A percentile compares a stretch with the other conserved stretches of the same genome.
Evolutionary conservation across 495 filamentous ascomycete species (phyloP).

Genomic region (Trichoderma erinaceum): DNA sequence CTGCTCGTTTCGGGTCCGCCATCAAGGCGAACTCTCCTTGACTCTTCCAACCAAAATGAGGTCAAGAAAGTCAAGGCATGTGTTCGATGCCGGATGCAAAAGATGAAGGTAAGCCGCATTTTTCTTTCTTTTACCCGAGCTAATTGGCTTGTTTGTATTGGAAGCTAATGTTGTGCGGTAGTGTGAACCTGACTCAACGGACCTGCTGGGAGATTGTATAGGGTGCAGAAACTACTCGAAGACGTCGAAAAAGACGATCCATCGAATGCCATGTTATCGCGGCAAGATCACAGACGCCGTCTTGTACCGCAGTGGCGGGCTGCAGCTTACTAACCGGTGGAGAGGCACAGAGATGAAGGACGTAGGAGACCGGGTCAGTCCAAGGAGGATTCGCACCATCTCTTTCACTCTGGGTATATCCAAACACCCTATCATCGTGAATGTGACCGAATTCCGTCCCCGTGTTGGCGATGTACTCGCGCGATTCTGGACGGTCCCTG

Average conservation of each 20-base stretch:
- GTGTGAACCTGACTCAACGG: slow-evolving; percentile 27
- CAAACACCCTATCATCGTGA: slow-evolving; percentile 25
- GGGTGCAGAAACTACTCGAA: slow-evolving; percentile 31
- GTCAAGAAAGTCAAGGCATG: slow-evolving; percentile 37
- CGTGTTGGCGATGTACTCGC: slow-evolving; percentile 25
- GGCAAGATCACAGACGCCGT: slow-evolving; percentile 33
- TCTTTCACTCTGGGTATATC: slow-evolving; percentile 29
- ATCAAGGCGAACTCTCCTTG: background rate
- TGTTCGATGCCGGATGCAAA: slow-evolving; percentile 40
- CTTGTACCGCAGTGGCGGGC: slow-evolving; percentile 34
- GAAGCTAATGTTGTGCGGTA: slow-evolving; percentile 19
- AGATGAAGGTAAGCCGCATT: slow-evolving; percentile 31
- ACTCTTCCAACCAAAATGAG: slow-evolving; percentile 22
- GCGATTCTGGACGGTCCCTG: slow-evolving; percentile 26
- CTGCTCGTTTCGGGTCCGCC: background rate
- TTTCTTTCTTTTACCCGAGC: background rate
- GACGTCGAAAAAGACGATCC: slow-evolving; percentile 40
- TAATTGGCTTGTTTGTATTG: slow-evolving; percentile 13
- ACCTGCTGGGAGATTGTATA: slow-evolving; percentile 29
- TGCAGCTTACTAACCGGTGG: slow-evolving; percentile 37
- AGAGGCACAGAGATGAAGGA: slow-evolving; percentile 32
- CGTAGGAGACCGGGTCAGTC: slow-evolving; percentile 27
- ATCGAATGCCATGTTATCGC: slow-evolving; percentile 35
- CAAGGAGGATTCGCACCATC: slow-evolving; percentile 23
- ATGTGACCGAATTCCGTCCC: slow-evolving; percentile 31